Conservation (phyloP, 2,329 filamentous ascomycete species). For the Monosporascus sp. region DNA sequence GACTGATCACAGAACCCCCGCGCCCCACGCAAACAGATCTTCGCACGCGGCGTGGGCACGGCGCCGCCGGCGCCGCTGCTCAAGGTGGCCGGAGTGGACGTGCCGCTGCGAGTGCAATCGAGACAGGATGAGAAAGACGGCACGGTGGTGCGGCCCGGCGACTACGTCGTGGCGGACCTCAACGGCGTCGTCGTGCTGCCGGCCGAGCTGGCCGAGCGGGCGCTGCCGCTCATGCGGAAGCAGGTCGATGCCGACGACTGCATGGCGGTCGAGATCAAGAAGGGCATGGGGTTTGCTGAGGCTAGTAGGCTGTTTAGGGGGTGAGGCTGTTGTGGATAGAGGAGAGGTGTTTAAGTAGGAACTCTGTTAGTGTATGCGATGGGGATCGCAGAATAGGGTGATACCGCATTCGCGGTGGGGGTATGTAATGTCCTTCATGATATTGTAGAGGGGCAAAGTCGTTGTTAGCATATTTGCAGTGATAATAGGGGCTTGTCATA, state of each 20-base stretch:
- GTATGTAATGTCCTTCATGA: no score
- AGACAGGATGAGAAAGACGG: slow-evolving; percentile 30
- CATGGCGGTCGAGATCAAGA: slow-evolving; percentile 34
- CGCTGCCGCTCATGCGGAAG: slow-evolving; percentile 34
- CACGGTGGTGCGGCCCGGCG: slow-evolving; percentile 30
- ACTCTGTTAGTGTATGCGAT: no score
- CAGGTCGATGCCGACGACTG: slow-evolving; percentile 36
- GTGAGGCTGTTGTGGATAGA: not conserved
- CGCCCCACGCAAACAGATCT: slow-evolving; percentile 23
- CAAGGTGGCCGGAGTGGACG: slow-evolving; percentile 37
- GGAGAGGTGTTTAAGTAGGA: no score
- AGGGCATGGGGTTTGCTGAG: slow-evolving; percentile 38
- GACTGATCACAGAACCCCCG: not conserved
- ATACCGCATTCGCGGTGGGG: no score
- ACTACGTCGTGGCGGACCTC: slow-evolving; percentile 39
- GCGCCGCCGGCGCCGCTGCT: slow-evolving; percentile 36
- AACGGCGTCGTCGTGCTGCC: slow-evolving; percentile 41
- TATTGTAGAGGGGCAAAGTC: no score
- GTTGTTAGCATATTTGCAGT: no score
- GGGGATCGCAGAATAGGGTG: no score
- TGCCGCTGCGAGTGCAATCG: slow-evolving; percentile 32
- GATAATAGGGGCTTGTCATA: no score
- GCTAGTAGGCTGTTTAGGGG: slow-evolving; percentile 36
- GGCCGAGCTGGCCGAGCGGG: slow-evolving; percentile 30
- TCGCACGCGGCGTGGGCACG: slow-evolving; percentile 38